Percentiles rank a stretch among this genome's conserved stretches.
Conservation (phyloP, 768 basidiomycete genomes). For the Tricholomella constricta region DNA sequence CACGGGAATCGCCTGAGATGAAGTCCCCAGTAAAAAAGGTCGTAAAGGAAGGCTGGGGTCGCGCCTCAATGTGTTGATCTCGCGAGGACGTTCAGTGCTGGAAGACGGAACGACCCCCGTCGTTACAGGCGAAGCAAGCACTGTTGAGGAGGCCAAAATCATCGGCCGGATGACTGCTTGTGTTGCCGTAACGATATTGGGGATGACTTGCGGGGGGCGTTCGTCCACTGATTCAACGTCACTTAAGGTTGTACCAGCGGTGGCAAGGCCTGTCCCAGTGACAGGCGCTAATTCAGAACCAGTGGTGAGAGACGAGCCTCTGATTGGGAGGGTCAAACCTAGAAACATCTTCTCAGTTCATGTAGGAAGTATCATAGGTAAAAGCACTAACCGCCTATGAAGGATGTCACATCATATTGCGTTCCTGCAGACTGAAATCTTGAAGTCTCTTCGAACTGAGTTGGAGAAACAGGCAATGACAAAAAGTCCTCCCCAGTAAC, state of each 20-base stretch:
- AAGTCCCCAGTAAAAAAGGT: constrained; percentile 38
- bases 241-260: constrained; percentile 11
- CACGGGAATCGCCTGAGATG: constrained; percentile 22
- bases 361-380: not conserved
- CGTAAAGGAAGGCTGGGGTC: constrained; percentile 18
- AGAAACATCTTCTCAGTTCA: not conserved
- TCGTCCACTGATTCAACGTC: constrained; percentile 20
- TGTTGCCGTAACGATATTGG: not conserved
- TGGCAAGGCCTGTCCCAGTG: not conserved
- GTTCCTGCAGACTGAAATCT: constrained; percentile 47
- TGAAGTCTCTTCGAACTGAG: constrained; percentile 16
- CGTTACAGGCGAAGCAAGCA: not conserved
- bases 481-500: not conserved
- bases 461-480: constrained; percentile 15
- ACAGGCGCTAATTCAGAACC: not conserved
- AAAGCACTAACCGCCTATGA: constrained; percentile 52
- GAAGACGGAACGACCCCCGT: not conserved
- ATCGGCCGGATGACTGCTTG: constrained; percentile 10
- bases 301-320: constrained; percentile 5
- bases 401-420: constrained; percentile 74
- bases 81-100: not conserved
- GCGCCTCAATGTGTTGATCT: not conserved
- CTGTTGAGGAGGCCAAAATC: constrained; percentile 9
- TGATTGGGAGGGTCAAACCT: constrained; percentile 27
- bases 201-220: not conserved